A percentile compares a stretch with the other conserved stretches of the same genome.
phyloP scores from a whole-genome alignment of 345 rosid genomes.

The Geranium brycei region DNA sequence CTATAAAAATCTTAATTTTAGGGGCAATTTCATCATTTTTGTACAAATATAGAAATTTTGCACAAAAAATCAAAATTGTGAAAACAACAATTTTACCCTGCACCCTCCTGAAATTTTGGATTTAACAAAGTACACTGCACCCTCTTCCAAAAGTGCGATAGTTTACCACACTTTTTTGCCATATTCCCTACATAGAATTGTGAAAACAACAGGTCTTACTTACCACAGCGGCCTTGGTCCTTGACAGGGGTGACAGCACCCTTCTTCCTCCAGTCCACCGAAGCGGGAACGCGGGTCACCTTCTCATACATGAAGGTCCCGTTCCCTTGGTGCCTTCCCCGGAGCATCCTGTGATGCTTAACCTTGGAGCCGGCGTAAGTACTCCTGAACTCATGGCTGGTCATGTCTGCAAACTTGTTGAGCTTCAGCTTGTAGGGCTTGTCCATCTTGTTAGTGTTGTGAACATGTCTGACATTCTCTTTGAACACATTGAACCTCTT shows the following conservation, averaged over 20 bases:
- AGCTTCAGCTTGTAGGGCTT: conserved; percentile 72
- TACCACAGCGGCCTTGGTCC: conserved; percentile 33
- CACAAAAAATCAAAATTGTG: no score
- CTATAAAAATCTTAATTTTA: no score
- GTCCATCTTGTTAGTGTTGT: conserved; percentile 51
- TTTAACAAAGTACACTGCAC: no score
- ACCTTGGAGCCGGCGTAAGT: conserved; percentile 60
- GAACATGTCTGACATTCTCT: conserved; percentile 61
- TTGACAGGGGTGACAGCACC: conserved; percentile 36
- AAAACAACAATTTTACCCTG: no score
- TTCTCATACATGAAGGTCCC: conserved; percentile 19
- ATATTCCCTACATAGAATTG: no score
- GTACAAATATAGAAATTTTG: no score
- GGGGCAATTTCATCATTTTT: no score
- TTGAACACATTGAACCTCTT: conserved; percentile 67
- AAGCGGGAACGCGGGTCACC: conserved; percentile 12
- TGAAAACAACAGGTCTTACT: conserved; percentile 1
- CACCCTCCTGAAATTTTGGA: no score
- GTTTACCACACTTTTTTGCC: no score
- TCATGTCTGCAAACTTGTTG: conserved; percentile 82
- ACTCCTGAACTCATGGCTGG: conserved; percentile 54
- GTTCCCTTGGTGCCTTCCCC: conserved; percentile 20
- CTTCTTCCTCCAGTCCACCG: conserved; percentile 28
- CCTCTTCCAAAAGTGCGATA: no score
- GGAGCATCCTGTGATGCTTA: conserved; percentile 55